These are phyloP conservation scores for Lichtheimia ramosa DNA, from an alignment of 371 early-diverging fungal genomes.

Conservation along the genomic window DNA sequence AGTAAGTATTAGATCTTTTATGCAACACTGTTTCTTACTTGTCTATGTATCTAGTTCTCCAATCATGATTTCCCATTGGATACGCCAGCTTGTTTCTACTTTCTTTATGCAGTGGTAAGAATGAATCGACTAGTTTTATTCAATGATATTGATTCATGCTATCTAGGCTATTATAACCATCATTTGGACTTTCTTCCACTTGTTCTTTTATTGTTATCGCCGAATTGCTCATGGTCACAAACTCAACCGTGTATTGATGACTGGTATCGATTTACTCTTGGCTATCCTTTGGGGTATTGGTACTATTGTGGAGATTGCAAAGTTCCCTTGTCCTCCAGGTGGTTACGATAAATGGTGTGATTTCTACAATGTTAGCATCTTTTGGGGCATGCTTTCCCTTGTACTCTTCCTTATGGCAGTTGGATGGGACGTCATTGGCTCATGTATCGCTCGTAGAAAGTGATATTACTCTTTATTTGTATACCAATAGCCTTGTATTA, in stretches of 20 bases:
- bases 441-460: constrained; percentile 21
- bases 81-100: constrained; percentile 37
- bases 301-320: constrained; percentile 52
- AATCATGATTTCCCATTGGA: constrained; percentile 31
- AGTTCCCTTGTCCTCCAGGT: constrained; percentile 49
- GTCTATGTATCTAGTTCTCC: constrained; percentile 28
- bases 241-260: constrained; percentile 47
- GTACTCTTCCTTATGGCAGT: constrained; percentile 38
- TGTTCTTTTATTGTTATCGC: constrained; percentile 44
- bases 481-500: too few relatives aligned
- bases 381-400: constrained; percentile 52
- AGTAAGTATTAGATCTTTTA: constrained; percentile 23
- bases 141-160: constrained; percentile 1
- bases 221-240: constrained; percentile 38
- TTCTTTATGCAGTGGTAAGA: constrained; percentile 46
- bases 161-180: constrained; percentile 46
- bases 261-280: constrained; percentile 49
- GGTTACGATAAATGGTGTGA: constrained; percentile 51
- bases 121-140: too few relatives aligned
- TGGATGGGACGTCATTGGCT: constrained; percentile 51
- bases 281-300: constrained; percentile 55
- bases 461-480: not conserved
- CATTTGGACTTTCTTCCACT: constrained; percentile 43
- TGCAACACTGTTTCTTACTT: not conserved
- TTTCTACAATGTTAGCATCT: constrained; percentile 57